phyloP scores from a whole-genome alignment of 805 yeast species.

The Maudiozyma saulgeensis region DNA sequence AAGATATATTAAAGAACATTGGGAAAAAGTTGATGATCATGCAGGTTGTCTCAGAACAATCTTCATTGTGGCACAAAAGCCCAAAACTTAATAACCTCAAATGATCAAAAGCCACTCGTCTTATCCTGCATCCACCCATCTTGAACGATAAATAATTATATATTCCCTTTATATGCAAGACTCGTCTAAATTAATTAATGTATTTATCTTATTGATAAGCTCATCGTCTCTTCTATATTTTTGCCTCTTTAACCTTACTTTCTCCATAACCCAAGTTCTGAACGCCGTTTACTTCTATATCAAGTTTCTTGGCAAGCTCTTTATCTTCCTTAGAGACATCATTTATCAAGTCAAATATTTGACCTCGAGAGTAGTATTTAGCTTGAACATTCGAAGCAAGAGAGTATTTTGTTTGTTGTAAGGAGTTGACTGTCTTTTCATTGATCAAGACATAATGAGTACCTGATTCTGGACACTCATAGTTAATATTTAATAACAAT shows the following conservation, averaged over 20 bases:
- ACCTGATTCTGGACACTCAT: conserved; percentile 52
- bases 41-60: conserved; percentile 22
- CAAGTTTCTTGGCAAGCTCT: conserved; percentile 29
- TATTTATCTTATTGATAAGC: too few relatives aligned
- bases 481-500: conserved; percentile 41
- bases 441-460: conserved; percentile 42
- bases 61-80: conserved; percentile 24
- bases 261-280: not conserved
- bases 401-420: conserved; percentile 28
- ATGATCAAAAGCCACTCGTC: not conserved
- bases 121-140: not conserved
- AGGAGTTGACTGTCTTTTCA: conserved; percentile 34
- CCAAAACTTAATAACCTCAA: conserved; percentile 3
- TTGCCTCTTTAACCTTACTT: not conserved
- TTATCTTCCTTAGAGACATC: conserved; percentile 37
- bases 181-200: not conserved
- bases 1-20: conserved; percentile 22
- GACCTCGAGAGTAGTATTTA: conserved; percentile 38
- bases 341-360: conserved; percentile 33
- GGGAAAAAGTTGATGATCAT: conserved; percentile 18
- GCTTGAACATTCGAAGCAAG: conserved; percentile 29
- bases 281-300: conserved; percentile 22
- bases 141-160: not conserved
- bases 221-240: not conserved
- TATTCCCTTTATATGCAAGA: not conserved